Conservation (phyloP, 2,329 filamentous ascomycete genomes). For the Fusarium brevicatenulatum region DNA sequence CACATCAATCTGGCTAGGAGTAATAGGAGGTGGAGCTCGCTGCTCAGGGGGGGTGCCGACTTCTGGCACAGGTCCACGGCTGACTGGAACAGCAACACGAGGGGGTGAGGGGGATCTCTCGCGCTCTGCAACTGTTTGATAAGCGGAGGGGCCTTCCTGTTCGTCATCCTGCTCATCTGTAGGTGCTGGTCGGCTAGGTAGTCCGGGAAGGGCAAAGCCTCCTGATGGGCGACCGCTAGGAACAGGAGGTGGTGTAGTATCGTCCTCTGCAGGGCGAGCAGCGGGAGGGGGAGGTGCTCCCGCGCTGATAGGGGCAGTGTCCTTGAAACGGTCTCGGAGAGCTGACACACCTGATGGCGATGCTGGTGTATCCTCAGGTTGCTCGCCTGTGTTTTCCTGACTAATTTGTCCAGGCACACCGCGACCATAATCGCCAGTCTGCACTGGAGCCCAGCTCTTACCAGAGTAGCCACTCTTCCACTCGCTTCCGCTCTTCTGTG, state of each 20-base stretch:
- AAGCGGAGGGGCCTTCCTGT: slow-evolving; percentile 60
- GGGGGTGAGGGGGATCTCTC: slow-evolving; percentile 74
- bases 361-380: slow-evolving; percentile 61
- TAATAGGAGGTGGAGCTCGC: slow-evolving; percentile 67
- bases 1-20: slow-evolving; percentile 70
- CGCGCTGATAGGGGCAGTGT: slow-evolving; percentile 74
- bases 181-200: slow-evolving; percentile 70
- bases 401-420: slow-evolving; percentile 60
- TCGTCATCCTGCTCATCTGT: slow-evolving; percentile 58
- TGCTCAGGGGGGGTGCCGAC: slow-evolving; percentile 62
- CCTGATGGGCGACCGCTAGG: slow-evolving; percentile 76
- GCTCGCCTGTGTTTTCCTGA: slow-evolving; percentile 72
- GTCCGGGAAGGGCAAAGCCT: slow-evolving; percentile 81
- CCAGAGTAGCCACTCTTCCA: slow-evolving; percentile 94
- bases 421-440: slow-evolving; percentile 73
- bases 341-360: slow-evolving; percentile 73
- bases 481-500: slow-evolving; percentile 77
- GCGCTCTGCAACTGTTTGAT: slow-evolving; percentile 53
- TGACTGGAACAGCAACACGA: slow-evolving; percentile 85
- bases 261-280: slow-evolving; percentile 50
- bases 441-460: slow-evolving; percentile 89
- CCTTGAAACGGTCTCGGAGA: slow-evolving; percentile 85
- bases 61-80: slow-evolving; percentile 67
- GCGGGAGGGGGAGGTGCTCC: slow-evolving; percentile 52
- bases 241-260: slow-evolving; percentile 59